These are phyloP conservation scores for Verticillium nonalfalfae DNA, from an alignment of 2,329 filamentous ascomycete species.

Conservation along the genomic window DNA sequence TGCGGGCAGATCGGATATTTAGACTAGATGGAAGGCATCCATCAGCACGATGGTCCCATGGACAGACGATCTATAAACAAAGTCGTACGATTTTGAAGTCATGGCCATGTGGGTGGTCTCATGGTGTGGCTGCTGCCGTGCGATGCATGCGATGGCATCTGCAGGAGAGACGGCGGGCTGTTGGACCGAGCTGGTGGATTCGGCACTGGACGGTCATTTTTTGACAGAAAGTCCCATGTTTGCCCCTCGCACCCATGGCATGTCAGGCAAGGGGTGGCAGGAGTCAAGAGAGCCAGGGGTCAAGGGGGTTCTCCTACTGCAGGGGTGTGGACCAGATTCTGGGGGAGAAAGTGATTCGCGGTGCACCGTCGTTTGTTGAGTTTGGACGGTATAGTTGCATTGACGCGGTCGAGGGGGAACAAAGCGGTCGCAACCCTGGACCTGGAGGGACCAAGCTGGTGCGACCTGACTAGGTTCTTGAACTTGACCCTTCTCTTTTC, in stretches of 20 bases:
- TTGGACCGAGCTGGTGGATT: not conserved
- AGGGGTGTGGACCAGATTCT: not conserved
- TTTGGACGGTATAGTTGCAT: slow-evolving; percentile 3
- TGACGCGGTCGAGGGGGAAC: slow-evolving; percentile 2
- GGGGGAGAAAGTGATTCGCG: not conserved
- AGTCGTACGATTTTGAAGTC: slow-evolving; percentile 11
- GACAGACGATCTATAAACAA: slow-evolving; percentile 13
- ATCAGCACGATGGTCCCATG: slow-evolving; percentile 3
- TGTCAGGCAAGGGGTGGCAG: not conserved
- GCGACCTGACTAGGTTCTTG: not conserved
- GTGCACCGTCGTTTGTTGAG: not conserved
- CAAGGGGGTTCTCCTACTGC: not conserved
- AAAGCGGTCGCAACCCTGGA: not conserved
- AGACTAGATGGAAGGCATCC: slow-evolving; percentile 1
- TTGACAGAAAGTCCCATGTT: not conserved
- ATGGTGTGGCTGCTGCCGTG: slow-evolving; percentile 3
- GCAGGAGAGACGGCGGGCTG: not conserved
- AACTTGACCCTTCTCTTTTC: not conserved
- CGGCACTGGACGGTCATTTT: not conserved
- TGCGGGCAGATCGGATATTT: not conserved
- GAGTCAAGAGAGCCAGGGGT: not conserved
- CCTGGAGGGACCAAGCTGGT: not conserved
- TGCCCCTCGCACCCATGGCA: not conserved
- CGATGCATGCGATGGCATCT: not conserved
- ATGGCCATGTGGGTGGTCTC: slow-evolving; percentile 7